phyloP scores from a whole-genome alignment of 148 eudicot genomes.

The Talinum fruticosum region DNA sequence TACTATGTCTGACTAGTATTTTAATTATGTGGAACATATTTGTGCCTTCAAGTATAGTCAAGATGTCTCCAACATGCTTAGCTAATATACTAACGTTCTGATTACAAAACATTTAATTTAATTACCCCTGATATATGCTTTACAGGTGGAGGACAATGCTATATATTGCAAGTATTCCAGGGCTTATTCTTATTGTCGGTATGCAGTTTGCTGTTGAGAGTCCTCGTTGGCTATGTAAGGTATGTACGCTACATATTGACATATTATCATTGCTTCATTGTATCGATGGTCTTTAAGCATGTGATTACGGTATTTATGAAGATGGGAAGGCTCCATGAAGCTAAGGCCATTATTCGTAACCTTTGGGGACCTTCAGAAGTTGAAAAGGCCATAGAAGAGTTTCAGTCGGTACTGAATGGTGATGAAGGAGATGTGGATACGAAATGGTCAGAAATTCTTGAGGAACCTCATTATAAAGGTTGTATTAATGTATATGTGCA shows the following conservation, averaged over 20 bases:
- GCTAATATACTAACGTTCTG: not conserved
- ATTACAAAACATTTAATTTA: not conserved
- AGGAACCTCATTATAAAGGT: constrained; percentile 81
- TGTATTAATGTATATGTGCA: constrained; percentile 23
- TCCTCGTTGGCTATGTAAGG: constrained; percentile 86
- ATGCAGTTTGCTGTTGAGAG: constrained; percentile 85
- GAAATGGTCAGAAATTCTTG: constrained; percentile 72
- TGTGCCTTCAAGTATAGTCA: not conserved
- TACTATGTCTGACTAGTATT: not conserved
- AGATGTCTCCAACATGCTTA: not conserved
- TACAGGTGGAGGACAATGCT: constrained; percentile 81
- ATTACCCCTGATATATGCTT: constrained; percentile 1
- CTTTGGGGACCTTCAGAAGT: constrained; percentile 75
- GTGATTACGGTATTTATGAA: constrained; percentile 17
- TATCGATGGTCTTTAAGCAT: not conserved
- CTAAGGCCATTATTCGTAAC: constrained; percentile 44
- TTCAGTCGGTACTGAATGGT: constrained; percentile 47
- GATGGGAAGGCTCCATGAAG: constrained; percentile 66
- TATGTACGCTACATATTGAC: constrained; percentile 26
- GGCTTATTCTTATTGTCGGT: constrained; percentile 55
- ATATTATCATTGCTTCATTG: not conserved
- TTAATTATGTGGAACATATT: not conserved
- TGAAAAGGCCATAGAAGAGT: constrained; percentile 63
- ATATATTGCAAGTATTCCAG: constrained; percentile 68
- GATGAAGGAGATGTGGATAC: constrained; percentile 45